Conservation (phyloP, 345 rosid genomes). For the Abelmoschus esculentus region DNA sequence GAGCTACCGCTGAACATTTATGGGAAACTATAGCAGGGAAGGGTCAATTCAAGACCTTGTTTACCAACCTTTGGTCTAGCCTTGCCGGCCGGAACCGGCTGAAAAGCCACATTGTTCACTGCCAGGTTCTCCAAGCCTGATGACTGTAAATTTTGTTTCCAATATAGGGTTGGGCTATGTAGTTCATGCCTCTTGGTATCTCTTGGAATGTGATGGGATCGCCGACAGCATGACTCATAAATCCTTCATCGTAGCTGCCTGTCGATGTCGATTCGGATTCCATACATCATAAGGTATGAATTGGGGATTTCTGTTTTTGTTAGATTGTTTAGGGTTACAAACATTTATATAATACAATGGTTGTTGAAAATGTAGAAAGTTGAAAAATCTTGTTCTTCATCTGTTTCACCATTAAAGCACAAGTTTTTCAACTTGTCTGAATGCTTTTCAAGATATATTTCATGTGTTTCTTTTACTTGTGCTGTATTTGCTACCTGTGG, state of each 20-base stretch:
- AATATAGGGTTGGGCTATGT: not conserved
- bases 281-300: not conserved
- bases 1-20: constrained; percentile 43
- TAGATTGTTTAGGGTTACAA: not conserved
- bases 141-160: not conserved
- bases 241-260: not conserved
- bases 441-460: not conserved
- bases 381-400: not conserved
- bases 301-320: not conserved
- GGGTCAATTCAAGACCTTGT: constrained; percentile 59
- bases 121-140: constrained; percentile 69
- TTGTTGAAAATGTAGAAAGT: not conserved
- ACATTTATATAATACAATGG: not conserved
- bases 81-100: constrained; percentile 61
- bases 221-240: not conserved
- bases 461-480: no score
- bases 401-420: not conserved
- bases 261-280: not conserved
- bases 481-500: no score
- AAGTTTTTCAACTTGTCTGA: not conserved
- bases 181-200: constrained; percentile 2
- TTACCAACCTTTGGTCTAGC: constrained; percentile 63
- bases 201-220: not conserved
- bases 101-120: constrained; percentile 65
- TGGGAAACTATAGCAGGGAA: constrained; percentile 63